Evolutionary conservation across 2,329 filamentous ascomycete genomes (phyloP).

Genomic region (Basipetospora sp.): DNA sequence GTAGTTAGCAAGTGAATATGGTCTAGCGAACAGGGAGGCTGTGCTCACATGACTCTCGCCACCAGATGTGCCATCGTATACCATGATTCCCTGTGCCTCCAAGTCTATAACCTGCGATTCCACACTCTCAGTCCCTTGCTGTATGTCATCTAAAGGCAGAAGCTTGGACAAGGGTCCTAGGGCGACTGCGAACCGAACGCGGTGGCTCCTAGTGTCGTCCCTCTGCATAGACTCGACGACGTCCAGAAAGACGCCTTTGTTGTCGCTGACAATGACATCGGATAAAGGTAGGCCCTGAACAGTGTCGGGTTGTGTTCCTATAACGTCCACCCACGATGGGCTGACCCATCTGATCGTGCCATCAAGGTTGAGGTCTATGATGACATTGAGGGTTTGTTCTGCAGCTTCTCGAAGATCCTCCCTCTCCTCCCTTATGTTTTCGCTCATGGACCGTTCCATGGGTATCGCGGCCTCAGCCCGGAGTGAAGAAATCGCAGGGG

Average conservation of each 20-base stretch:
- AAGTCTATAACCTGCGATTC: conserved; percentile 52
- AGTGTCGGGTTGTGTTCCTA: conserved; percentile 60
- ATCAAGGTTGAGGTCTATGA: conserved; percentile 83
- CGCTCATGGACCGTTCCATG: conserved; percentile 59
- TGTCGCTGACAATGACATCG: conserved; percentile 63
- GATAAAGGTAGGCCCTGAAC: conserved; percentile 66
- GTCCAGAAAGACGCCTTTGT: conserved; percentile 66
- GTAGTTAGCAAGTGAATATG: conserved; percentile 50
- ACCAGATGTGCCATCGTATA: conserved; percentile 77
- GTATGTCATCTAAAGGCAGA: conserved; percentile 28
- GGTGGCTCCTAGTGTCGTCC: conserved; percentile 84
- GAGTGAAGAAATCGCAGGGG: conserved; percentile 38
- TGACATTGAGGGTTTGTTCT: conserved; percentile 90
- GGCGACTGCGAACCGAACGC: conserved; percentile 64
- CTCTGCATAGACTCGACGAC: conserved; percentile 78
- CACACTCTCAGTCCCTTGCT: conserved; percentile 19
- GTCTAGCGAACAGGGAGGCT: conserved; percentile 39
- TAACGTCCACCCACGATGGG: conserved; percentile 85
- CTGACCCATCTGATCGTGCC: conserved; percentile 90
- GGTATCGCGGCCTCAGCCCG: conserved; percentile 31
- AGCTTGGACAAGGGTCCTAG: conserved; percentile 57
- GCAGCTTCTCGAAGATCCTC: conserved; percentile 90
- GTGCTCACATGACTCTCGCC: conserved; percentile 74
- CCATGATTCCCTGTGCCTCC: conserved; percentile 96
- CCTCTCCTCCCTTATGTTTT: conserved; percentile 82